Base-by-base conservation (phyloP, 2,329 filamentous ascomycete species). In the Chaetothyriales sp. region DNA sequence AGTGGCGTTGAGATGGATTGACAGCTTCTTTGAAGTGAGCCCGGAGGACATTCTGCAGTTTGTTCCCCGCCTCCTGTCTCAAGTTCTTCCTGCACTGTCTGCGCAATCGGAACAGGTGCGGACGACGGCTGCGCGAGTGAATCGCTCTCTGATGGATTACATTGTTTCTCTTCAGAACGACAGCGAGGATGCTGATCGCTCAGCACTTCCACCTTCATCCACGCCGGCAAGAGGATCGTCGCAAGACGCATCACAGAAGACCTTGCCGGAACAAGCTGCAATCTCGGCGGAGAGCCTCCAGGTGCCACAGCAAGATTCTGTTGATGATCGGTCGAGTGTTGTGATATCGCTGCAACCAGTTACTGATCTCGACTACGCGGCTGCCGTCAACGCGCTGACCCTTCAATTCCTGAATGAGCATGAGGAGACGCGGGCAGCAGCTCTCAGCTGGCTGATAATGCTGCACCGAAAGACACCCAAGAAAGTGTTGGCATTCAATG, bases 391-490 rank as follows among this genome's bases (percentile, higher is more conserved):
- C 67, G 92, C 90, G 7, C 76, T 98, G 43, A 98, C 90, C 0
- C 70, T 97, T 6, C 81, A 97, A 50, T 97, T 98, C 63, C 73
- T 98, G 49, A 95, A 98, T 63, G 90, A 98, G 61, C 88, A 97
- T 64, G 94, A 98, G 71, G 89, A 87, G 25, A 98, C 92, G 1
- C 81, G 92, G 55, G 89, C 97, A 25, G 90, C 89, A 40, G 89
- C 92, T 15, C 73, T 98, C 55, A 90, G 86, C 5, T 98, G 92
- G 92, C 77, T 98, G 52, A 92, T 97, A 53, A 97, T 97, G 90
- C 76, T 98, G 43, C 92, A 98, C 66, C 81, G 87, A 57, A 97
- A 95, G 72, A 90, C 92, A 2, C 92, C 92, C 0, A 80, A 85
- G 50, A 95, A 95, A 66, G 86, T 95, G 13, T 77, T 97, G 43